Base-by-base conservation (phyloP, 352 stramenopile species). In the Pythium monospermum region DNA sequence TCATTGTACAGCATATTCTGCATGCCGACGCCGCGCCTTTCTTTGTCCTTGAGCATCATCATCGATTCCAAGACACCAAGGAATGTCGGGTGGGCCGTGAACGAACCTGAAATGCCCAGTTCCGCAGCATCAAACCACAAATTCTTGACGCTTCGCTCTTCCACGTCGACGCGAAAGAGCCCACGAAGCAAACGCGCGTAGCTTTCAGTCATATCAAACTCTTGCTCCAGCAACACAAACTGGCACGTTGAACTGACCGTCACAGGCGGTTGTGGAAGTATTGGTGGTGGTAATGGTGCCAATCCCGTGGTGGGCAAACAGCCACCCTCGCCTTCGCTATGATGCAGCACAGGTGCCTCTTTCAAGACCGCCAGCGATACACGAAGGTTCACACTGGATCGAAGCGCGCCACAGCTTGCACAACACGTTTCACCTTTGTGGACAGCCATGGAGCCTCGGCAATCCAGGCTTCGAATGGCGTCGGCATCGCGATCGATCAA, bases 1-100 rank as follows among this genome's bases (percentile, higher is more conserved):
- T 75, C 58, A 31, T 64, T 87, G 55, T 87, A 89, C 18, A 45
- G 66, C 82, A 92, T 92, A 55, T 92, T 92, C 59, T 92, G 82
- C 48, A 87, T 55, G 0, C 81, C 81, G 6, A 92, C 78, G 7
- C 81, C 78, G 22, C 81, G 81, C 3, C 71, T 62, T 42, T 90
- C 71, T 54, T 92, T 92, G 43, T 90, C 73, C 40, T 87, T 90
- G 11, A 85, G 58, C n/a, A 64, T 66, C 21, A 84, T 68, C 71
- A 92, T 87, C 7, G 66, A 74, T 49, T 92, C 78, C 2, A 84
- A 50, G 15, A 92, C 41, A 0, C 78, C 82, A 5, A 92, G 41
- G 12, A 89, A 59, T 25, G 76, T 65, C n/a, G 76, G 68, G 33
- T 87, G 74, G 3, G 72, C 64, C 22, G 85, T 57, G 48, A 92